These are phyloP conservation scores for Tuber umbilicatum DNA, from an alignment of 495 filamentous ascomycete genomes.

Conservation along the genomic window DNA sequence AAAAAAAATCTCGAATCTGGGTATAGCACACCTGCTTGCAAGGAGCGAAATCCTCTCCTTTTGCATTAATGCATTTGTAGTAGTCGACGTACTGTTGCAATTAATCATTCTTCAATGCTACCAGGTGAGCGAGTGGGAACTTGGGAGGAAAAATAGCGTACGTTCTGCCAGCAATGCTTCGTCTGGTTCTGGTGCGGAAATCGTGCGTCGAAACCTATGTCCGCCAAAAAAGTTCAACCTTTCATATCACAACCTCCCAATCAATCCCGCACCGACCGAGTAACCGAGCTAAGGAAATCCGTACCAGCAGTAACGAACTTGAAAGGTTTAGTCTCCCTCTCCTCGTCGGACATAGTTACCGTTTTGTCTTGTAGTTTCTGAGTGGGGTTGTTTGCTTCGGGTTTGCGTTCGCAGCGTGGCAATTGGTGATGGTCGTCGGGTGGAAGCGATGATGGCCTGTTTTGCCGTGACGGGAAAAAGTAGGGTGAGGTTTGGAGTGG, in stretches of 20 bases:
- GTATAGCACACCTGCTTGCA: constrained; percentile 74
- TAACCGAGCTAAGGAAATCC: constrained; percentile 44
- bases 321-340: constrained; percentile 97
- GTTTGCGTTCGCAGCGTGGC: constrained; percentile 11
- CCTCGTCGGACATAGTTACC: constrained; percentile 75
- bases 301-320: constrained; percentile 96
- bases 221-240: constrained; percentile 14
- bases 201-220: constrained; percentile 89
- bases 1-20: not conserved
- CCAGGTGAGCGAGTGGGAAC: not conserved
- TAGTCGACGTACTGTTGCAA: constrained; percentile 99
- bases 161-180: constrained; percentile 48
- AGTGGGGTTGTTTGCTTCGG: constrained; percentile 29
- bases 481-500: constrained; percentile 28
- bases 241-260: not conserved
- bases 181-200: constrained; percentile 98
- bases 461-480: constrained; percentile 14
- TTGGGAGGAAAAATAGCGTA: constrained; percentile 14
- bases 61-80: constrained; percentile 97
- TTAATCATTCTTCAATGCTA: constrained; percentile 47
- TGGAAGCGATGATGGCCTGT: not conserved
- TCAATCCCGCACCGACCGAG: not conserved
- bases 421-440: constrained; percentile 19
- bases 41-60: constrained; percentile 97
- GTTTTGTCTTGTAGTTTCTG: not conserved